Conservation (phyloP, 78 protist species). For the Pelomyxa schiedti region DNA sequence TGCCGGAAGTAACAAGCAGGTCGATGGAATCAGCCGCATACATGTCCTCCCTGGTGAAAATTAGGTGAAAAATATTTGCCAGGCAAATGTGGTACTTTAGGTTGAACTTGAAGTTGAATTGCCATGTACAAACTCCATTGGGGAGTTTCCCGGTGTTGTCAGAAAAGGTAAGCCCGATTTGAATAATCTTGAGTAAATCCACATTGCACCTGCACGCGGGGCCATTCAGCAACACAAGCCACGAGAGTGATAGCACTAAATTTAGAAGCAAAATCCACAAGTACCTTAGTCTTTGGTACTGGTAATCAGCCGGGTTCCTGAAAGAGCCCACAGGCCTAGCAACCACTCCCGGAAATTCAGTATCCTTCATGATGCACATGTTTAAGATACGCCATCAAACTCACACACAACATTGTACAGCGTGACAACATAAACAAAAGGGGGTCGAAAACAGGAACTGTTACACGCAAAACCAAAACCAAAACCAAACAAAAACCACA, state of each 20-base stretch:
- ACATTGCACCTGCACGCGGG: conserved; percentile 80
- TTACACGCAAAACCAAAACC: too few relatives aligned
- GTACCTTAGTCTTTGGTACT: conserved; percentile 76
- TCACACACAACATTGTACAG: neutral
- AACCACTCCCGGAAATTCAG: conserved; percentile 95
- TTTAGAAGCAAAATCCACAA: too few relatives aligned
- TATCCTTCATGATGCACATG: conserved; percentile 56
- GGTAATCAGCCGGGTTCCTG: conserved; percentile 48
- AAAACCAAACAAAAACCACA: neutral
- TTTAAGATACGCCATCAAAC: neutral
- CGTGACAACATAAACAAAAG: neutral
- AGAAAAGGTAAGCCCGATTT: conserved; percentile 89
- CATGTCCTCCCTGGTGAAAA: conserved; percentile 57
- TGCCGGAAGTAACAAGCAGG: conserved; percentile 82
- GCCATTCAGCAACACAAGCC: too few relatives aligned
- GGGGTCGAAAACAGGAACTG: neutral
- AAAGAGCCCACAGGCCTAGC: conserved; percentile 81
- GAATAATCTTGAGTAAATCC: conserved; percentile 88
- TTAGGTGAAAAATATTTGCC: neutral
- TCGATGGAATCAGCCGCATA: conserved; percentile 92
- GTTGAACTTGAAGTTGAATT: conserved; percentile 92
- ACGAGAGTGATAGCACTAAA: too few relatives aligned
- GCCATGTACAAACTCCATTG: conserved; percentile 84
- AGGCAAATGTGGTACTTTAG: conserved; percentile 31
- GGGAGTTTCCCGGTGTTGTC: conserved; percentile 82